Conservation (phyloP, 2,329 filamentous ascomycete species). For the Ophiostoma sp. region DNA sequence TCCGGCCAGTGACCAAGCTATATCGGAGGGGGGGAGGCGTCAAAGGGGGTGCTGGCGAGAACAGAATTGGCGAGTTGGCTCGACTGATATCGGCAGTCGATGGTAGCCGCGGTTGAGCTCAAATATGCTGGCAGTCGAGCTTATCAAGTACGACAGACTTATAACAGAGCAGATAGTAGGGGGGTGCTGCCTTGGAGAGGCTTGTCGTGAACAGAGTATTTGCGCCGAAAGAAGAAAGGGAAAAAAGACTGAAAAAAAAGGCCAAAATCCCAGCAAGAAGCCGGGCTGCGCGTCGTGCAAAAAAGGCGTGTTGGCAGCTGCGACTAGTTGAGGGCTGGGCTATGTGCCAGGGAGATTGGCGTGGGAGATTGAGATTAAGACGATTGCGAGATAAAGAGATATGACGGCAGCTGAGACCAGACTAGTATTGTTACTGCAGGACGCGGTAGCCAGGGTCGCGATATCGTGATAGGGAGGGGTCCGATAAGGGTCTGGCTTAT, state of each 20-base stretch:
- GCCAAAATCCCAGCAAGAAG: not conserved
- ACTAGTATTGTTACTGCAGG: not conserved
- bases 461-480: conserved; percentile 11
- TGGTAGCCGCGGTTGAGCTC: not conserved
- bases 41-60: not conserved
- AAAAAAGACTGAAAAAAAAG: not conserved
- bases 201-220: not conserved
- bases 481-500: conserved; percentile 10
- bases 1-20: not conserved
- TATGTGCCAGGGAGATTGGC: conserved; percentile 1
- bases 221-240: too few species aligned
- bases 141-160: not conserved
- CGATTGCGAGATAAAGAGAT: conserved; percentile 10
- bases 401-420: conserved; percentile 10
- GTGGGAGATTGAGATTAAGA: conserved; percentile 2
- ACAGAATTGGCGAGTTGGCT: not conserved
- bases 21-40: not conserved
- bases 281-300: not conserved
- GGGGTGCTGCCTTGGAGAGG: not conserved
- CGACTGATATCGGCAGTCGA: not conserved
- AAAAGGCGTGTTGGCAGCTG: not conserved
- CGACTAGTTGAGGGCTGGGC: not conserved
- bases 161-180: not conserved
- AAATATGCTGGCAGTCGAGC: not conserved
- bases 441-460: conserved; percentile 10